Conservation (phyloP, 31 red algal genomes). For the Asparagopsis taxiformis region DNA sequence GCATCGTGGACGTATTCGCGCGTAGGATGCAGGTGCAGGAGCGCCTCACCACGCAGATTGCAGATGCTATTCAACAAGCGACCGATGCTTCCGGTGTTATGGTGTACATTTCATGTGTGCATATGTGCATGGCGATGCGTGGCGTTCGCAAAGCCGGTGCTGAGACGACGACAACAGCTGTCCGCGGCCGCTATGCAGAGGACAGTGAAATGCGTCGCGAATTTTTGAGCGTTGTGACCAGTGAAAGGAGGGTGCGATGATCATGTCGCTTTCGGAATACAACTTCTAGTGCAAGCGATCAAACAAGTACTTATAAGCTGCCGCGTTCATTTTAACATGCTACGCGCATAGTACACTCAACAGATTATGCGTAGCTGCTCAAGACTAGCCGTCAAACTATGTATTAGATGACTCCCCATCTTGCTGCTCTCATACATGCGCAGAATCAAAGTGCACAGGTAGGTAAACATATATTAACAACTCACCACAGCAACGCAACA, state of each 20-base stretch:
- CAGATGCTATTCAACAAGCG: conserved; percentile 67
- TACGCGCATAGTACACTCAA: too few relatives aligned
- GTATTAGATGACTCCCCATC: too few relatives aligned
- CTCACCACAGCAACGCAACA: neutral
- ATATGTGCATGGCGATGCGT: conserved; percentile 97
- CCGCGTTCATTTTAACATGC: too few relatives aligned
- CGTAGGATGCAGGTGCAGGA: conserved; percentile 96
- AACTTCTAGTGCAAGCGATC: too few relatives aligned
- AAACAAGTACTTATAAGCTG: too few relatives aligned
- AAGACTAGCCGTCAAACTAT: too few relatives aligned
- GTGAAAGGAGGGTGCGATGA: neutral
- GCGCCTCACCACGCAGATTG: conserved; percentile 92
- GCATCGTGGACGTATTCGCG: conserved; percentile 88
- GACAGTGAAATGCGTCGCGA: conserved; percentile 53
- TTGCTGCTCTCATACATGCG: neutral
- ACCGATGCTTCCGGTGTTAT: conserved; percentile 69
- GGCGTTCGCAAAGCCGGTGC: conserved; percentile 84
- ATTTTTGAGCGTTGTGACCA: conserved; percentile 46
- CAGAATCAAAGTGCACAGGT: too few relatives aligned
- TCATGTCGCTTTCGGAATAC: neutral
- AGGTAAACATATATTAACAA: conserved; percentile 4
- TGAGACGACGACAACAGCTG: conserved; percentile 59
- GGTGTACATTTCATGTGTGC: conserved; percentile 77
- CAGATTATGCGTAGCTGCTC: too few relatives aligned
- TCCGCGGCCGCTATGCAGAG: conserved; percentile 50